A percentile compares a stretch with the other conserved stretches of the same genome.
phyloP scores from a whole-genome alignment of 495 filamentous ascomycete genomes.

The Penicillium parvum region DNA sequence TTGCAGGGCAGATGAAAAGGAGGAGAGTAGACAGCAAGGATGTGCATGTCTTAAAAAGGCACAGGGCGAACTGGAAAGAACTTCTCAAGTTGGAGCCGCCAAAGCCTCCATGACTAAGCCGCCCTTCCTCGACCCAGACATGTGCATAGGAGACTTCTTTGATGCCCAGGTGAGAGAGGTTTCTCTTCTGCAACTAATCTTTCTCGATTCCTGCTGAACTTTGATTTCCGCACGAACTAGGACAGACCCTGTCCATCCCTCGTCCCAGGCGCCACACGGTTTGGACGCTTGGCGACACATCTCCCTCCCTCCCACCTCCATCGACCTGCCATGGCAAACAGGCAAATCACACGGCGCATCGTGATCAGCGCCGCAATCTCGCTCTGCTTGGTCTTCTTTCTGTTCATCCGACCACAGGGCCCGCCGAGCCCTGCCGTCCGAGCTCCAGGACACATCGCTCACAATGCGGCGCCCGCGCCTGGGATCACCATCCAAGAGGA shows the following conservation, averaged over 20 bases:
- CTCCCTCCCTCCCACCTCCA: not conserved
- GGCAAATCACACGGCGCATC: conserved; percentile 41
- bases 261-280: not conserved
- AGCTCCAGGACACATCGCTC: conserved; percentile 40
- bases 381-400: conserved; percentile 36
- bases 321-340: conserved; percentile 34
- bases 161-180: not conserved
- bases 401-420: conserved; percentile 39
- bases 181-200: not conserved
- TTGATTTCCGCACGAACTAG: not conserved
- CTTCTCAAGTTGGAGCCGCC: not conserved
- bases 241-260: not conserved
- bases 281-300: conserved; percentile 4
- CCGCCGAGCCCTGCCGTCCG: conserved; percentile 40
- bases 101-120: conserved; percentile 3
- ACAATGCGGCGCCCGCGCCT: conserved; percentile 16
- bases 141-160: conserved; percentile 1
- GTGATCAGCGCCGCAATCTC: conserved; percentile 32
- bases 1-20: not conserved
- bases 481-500: conserved; percentile 30
- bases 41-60: too few species aligned
- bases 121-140: not conserved
- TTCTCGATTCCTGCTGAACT: conserved; percentile 1
- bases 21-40: not conserved
- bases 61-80: too few species aligned